Evolutionary conservation across 225 moss, liverwort and hornwort species (phyloP), one percentile per base, ranked within the genome.

Genomic region (Thuidium tamariscinum): DNA sequence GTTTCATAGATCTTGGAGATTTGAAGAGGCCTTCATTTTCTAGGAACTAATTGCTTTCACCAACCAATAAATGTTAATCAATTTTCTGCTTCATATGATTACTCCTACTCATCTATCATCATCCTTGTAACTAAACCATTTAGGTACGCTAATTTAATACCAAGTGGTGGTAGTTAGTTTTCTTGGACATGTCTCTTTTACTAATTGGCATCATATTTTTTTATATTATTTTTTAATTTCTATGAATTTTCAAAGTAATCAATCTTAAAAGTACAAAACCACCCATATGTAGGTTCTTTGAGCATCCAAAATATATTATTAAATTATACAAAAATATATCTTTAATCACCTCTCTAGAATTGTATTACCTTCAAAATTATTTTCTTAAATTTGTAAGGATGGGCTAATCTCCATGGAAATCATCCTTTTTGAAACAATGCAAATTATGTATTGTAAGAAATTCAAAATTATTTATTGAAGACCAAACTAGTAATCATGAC

Each of bases 231-330:
- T 74, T 51, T 51, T 49, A 32, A 34, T 22, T 74, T 34, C 8
- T 51, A 34, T 13, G 13, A 51, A 13, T 13, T 19, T 74, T 74
- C 2, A 8, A 12, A 34, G 32, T 34, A 0, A 1, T 49, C 22
- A 21, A 3, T 2, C 5, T 1, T n/a, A 9, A 22, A n/a, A n/a
- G 20, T 52, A n/a, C 3, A 74, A n/a, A 34, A 51, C 3, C 13
- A 13, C 5, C 1, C 0, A 52, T 3, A 23, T 12, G 0, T n/a
- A 52, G 0, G 13, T 1, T 0, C 12, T 5, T 13, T n/a, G 3
- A 75, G 8, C 23, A 54, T 36, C 26, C 37, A 16, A 55, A 55
- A 36, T 16, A 9, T 36, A 25, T 36, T 75, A 3, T n/a, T 13
- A n/a, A 9, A 15, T 9, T 16, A 36, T 4, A 0, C 2, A 8